A percentile compares a stretch with the other conserved stretches of the same genome.
Evolutionary conservation across 2,329 filamentous ascomycete genomes (phyloP).

Genomic region (Metarhizium guizhouense): DNA sequence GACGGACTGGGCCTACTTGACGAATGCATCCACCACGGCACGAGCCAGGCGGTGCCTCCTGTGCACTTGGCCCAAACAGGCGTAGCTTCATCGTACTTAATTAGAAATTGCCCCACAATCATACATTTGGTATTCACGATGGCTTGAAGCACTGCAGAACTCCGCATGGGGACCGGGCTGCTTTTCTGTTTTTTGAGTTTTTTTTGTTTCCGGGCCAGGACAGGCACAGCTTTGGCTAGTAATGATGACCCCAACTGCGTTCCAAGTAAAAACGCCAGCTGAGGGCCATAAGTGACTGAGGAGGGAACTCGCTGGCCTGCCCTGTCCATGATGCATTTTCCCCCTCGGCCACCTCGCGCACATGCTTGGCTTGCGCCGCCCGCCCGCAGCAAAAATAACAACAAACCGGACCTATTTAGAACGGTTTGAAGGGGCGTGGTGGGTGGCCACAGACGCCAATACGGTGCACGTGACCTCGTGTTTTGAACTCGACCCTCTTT

Average conservation of each 20-base stretch:
- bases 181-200: background rate
- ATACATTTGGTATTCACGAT: background rate
- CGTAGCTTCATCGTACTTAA: slow-evolving; percentile 1
- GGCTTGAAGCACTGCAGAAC: too few species aligned
- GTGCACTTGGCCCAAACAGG: background rate
- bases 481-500: slow-evolving; percentile 6
- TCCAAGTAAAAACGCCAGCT: too few species aligned
- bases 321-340: too few species aligned
- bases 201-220: background rate
- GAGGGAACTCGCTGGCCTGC: too few species aligned
- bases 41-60: background rate
- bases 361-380: too few species aligned
- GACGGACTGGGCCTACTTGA: background rate
- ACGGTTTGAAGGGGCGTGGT: too few species aligned
- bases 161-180: too few species aligned
- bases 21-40: background rate
- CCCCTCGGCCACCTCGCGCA: too few species aligned
- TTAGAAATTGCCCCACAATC: background rate
- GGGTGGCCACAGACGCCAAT: slow-evolving; percentile 1
- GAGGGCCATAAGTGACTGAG: too few species aligned
- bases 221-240: too few species aligned
- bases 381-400: slow-evolving; percentile 4
- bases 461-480: slow-evolving; percentile 22
- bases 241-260: too few species aligned
- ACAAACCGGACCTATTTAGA: background rate